Conservation (phyloP, 192 early-diverging fungal species). For the Coemansia asiatica region DNA sequence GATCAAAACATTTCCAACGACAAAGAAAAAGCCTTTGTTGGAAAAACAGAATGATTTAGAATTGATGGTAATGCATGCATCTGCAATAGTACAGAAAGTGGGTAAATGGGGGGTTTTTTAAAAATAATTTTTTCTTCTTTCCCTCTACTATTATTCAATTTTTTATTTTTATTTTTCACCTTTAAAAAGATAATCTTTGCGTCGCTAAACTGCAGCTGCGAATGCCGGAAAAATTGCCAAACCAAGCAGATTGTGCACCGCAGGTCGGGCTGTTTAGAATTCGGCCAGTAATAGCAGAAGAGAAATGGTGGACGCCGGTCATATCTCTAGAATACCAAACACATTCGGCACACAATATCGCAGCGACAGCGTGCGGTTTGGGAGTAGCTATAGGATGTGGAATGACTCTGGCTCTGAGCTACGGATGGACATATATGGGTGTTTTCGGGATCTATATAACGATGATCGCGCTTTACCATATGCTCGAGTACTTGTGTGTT, state of each 20-base stretch:
- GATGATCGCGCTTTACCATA: conserved; percentile 74
- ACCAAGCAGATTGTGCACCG: conserved; percentile 10
- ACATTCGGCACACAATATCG: conserved; percentile 82
- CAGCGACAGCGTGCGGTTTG: conserved; percentile 68
- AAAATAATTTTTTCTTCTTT: not conserved
- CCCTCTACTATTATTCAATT: too few relatives aligned
- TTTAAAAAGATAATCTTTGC: not conserved
- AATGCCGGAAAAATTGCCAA: not conserved
- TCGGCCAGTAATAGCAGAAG: conserved; percentile 8
- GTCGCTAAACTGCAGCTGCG: not conserved
- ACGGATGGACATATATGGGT: conserved; percentile 26
- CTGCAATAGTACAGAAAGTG: too few relatives aligned
- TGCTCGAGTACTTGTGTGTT: conserved; percentile 83
- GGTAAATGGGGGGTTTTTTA: too few relatives aligned
- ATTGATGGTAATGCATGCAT: too few relatives aligned
- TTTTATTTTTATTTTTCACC: not conserved
- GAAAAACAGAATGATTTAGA: too few relatives aligned
- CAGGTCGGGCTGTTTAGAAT: conserved; percentile 21
- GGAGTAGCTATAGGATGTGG: conserved; percentile 66
- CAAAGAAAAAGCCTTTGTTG: too few relatives aligned
- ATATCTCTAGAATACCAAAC: conserved; percentile 61
- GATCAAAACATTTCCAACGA: too few relatives aligned
- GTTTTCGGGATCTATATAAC: conserved; percentile 69
- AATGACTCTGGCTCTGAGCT: conserved; percentile 32
- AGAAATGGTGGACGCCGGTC: conserved; percentile 48